Percentiles rank a stretch among this genome's conserved stretches.
These are phyloP conservation scores for Polygonum aviculare DNA, from an alignment of 148 eudicot genomes.

Conservation along the genomic window DNA sequence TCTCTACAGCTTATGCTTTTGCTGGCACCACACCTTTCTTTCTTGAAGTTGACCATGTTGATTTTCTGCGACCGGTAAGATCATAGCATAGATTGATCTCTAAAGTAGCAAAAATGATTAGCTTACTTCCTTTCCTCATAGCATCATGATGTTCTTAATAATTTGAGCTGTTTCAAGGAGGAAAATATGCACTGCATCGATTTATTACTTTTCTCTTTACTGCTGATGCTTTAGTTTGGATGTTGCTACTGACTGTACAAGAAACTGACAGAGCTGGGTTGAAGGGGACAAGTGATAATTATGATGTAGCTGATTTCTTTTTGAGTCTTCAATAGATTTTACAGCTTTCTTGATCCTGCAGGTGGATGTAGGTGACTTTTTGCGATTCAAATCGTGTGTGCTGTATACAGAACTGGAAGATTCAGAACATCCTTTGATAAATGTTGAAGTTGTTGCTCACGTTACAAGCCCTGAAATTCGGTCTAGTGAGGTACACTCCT, in stretches of 20 bases:
- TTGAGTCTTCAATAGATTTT: background rate
- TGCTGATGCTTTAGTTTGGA: background rate
- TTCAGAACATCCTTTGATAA: constrained; percentile 71
- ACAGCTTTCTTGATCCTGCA: constrained; percentile 19
- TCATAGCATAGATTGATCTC: background rate
- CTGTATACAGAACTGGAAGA: constrained; percentile 74
- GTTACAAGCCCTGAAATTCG: constrained; percentile 93
- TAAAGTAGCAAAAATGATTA: too few species aligned
- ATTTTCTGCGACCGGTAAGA: constrained; percentile 85
- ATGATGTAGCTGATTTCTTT: background rate
- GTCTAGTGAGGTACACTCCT: constrained; percentile 69
- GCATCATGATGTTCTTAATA: background rate
- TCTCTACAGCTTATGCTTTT: constrained; percentile 81
- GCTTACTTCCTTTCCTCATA: background rate
- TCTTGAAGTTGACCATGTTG: constrained; percentile 95
- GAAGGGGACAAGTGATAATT: background rate
- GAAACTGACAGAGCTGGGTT: background rate
- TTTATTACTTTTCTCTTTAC: background rate
- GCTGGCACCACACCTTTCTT: constrained; percentile 83
- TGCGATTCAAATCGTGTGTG: constrained; percentile 88
- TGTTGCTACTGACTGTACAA: background rate
- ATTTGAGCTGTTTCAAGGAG: constrained; percentile 3
- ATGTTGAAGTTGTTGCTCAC: constrained; percentile 92
- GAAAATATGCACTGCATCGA: background rate
- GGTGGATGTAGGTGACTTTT: constrained; percentile 97